phyloP scores from a whole-genome alignment of 163 green algal genomes.

The Chloromonas sp. region DNA sequence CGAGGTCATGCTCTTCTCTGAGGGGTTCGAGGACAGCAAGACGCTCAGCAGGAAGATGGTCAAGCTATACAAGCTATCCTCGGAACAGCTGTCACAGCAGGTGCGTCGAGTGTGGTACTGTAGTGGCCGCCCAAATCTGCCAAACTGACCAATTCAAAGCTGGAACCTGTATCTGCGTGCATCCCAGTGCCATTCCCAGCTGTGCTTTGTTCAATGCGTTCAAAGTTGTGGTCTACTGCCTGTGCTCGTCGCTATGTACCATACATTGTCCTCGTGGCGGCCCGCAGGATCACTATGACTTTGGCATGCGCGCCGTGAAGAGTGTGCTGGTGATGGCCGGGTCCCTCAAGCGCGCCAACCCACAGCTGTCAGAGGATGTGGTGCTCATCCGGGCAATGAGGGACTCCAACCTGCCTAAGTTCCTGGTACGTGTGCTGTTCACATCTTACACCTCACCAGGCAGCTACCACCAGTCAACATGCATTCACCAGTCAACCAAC shows the following conservation, averaged over 20 bases:
- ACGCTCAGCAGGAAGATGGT: constrained; percentile 76
- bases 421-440: constrained; percentile 39
- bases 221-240: too few species aligned
- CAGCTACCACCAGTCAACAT: too few species aligned
- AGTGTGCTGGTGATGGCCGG: constrained; percentile 79
- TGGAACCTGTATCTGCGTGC: not conserved
- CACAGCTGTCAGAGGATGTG: constrained; percentile 53
- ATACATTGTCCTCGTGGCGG: constrained; percentile 16
- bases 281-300: constrained; percentile 68
- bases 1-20: constrained; percentile 75
- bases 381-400: constrained; percentile 70
- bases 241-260: not conserved
- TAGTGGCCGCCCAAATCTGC: not conserved
- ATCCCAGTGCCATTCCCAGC: not conserved
- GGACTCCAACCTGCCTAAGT: constrained; percentile 84
- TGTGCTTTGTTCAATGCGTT: too few species aligned
- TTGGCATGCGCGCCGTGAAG: constrained; percentile 83
- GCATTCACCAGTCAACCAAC: too few species aligned
- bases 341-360: constrained; percentile 64
- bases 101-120: constrained; percentile 2
- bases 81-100: constrained; percentile 77
- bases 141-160: not conserved
- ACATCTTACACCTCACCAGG: too few species aligned
- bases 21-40: constrained; percentile 76
- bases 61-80: constrained; percentile 81